phyloP scores from a whole-genome alignment of 441 rosid species.

The Aquilaria agallochum region DNA sequence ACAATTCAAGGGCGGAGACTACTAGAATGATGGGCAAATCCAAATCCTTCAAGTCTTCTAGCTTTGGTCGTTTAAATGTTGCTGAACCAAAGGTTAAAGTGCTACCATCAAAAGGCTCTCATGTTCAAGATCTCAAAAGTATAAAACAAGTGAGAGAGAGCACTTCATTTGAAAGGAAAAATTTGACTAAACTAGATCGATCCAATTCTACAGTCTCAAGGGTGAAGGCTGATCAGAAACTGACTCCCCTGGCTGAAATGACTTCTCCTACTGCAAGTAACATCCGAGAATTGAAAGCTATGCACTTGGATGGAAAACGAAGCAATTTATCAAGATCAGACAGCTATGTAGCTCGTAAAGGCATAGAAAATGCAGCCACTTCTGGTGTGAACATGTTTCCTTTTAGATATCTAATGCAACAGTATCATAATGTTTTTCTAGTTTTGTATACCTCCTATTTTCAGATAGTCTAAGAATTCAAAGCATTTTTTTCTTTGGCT shows the following conservation, averaged over 20 bases:
- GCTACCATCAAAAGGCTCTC: conserved; percentile 48
- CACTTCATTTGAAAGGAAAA: conserved; percentile 44
- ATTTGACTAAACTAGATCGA: conserved; percentile 35
- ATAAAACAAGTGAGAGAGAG: conserved; percentile 58
- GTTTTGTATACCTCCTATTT: conserved; percentile 7
- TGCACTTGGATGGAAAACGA: conserved; percentile 59
- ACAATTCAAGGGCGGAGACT: conserved; percentile 52
- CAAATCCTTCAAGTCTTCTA: conserved; percentile 62
- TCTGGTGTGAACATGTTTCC: conserved; percentile 50
- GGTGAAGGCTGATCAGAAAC: conserved; percentile 55
- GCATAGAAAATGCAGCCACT: conserved; percentile 35
- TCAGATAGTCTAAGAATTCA: conserved; percentile 1
- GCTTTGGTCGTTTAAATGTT: conserved; percentile 39
- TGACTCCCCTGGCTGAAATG: conserved; percentile 44
- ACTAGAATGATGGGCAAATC: conserved; percentile 62
- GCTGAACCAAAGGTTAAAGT: conserved; percentile 56
- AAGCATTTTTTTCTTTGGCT: conserved; percentile 23
- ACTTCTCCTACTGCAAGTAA: conserved; percentile 30
- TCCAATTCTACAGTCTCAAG: conserved; percentile 31
- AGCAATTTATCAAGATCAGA: conserved; percentile 47
- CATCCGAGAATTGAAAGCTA: conserved; percentile 50
- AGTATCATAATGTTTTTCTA: conserved; percentile 1
- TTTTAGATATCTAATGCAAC: conserved; percentile 9
- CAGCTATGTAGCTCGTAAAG: conserved; percentile 46
- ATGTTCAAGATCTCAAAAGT: conserved; percentile 52